phyloP scores from a whole-genome alignment of 2,329 filamentous ascomycete species.

The Xenoacremonium recifei region DNA sequence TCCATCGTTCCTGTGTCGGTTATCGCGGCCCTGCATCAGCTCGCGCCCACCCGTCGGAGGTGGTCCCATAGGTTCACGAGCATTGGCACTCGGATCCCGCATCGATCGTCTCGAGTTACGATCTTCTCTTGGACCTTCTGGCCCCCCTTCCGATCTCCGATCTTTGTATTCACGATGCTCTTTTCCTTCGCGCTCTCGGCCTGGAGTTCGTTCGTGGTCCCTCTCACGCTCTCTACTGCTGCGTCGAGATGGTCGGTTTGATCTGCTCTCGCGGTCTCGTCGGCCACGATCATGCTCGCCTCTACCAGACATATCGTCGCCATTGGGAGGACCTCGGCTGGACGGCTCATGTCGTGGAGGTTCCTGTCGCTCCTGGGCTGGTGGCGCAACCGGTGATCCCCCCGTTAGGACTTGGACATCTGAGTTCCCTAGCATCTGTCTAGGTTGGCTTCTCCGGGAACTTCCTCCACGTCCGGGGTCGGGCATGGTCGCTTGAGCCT shows the following conservation, averaged over 20 bases:
- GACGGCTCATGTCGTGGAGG: constrained; percentile 37
- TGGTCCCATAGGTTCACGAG: constrained; percentile 30
- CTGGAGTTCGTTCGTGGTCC: constrained; percentile 46
- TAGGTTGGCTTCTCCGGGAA: constrained; percentile 32
- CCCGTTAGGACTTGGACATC: constrained; percentile 57
- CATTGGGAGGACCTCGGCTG: constrained; percentile 32
- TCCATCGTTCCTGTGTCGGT: constrained; percentile 30
- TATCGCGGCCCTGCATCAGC: constrained; percentile 29
- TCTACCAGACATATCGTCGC: constrained; percentile 28
- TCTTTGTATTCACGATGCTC: constrained; percentile 46
- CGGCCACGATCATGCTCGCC: constrained; percentile 43
- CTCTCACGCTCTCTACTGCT: constrained; percentile 51
- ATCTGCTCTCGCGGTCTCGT: constrained; percentile 40
- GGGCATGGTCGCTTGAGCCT: constrained; percentile 45
- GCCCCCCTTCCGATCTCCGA: constrained; percentile 34
- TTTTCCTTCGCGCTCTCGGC: constrained; percentile 46
- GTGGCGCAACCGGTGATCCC: constrained; percentile 49
- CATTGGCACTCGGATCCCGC: constrained; percentile 21
- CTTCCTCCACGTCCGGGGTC: constrained; percentile 36
- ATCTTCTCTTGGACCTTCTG: constrained; percentile 32
- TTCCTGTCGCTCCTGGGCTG: constrained; percentile 48
- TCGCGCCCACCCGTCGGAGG: constrained; percentile 31
- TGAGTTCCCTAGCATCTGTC: constrained; percentile 48
- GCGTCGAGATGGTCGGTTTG: constrained; percentile 43
- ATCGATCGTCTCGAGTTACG: constrained; percentile 31